Evolutionary conservation across 2,329 filamentous ascomycete species (phyloP), one percentile per base, ranked within the genome.

Genomic region (Arachnomyces sp.): DNA sequence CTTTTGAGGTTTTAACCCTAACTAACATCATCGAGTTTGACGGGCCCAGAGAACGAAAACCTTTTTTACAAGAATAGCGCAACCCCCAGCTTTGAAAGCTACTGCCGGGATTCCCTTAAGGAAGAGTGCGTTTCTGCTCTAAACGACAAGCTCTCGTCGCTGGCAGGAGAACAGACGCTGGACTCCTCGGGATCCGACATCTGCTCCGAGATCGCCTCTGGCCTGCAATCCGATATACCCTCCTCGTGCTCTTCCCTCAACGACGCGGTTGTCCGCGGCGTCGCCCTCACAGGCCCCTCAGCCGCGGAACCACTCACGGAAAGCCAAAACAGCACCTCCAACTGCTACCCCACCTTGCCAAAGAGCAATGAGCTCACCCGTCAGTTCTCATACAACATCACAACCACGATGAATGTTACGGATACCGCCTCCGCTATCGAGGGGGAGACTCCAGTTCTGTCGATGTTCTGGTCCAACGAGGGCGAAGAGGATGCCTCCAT

Each of bases 401-500:
- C 36, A 30, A 28, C 36, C 4, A 30, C 12, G 4, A 17, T 16
- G 36, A 15, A 31, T 30, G 15, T 17, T 13, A 31, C 18, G 25
- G 36, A 38, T 14, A 38, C 36, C 12, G 9, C 28, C 6, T 13
- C 36, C 17, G 36, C 36, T 8, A 17, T 38, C n/a, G n/a, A 31
- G 4, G 36, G 36, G 2, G 36, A 38, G 36, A 38, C 36, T 15
- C 36, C 36, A 25, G 12, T 38, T 15, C 31, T 25, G 28, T 38
- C 36, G 36, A 13, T 38, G 7, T 38, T 38, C 36, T 38, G 36
- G 36, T 31, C 36, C 25, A 38, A 38, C 12, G 25, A 3, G n/a
- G 2, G 76, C 73, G 3, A 85, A 70, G 2, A 85, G 59, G 11
- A 38, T 38, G 20, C 20, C 7, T 7, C 2, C 25, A 38, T 38